phyloP scores from a whole-genome alignment of 306 rosid genomes.

The Gynostemma pentaphyllum region DNA sequence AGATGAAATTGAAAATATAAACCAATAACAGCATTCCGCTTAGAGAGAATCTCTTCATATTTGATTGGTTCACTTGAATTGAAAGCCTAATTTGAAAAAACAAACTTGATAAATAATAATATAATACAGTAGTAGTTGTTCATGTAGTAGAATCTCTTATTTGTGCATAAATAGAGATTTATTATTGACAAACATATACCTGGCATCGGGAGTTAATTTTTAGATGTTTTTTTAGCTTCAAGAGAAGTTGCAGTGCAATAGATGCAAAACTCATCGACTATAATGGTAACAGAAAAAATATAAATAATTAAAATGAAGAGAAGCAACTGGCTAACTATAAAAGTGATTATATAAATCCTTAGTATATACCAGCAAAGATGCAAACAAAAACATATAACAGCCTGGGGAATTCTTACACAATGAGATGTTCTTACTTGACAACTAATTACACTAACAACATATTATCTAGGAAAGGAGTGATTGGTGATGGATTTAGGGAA shows the following conservation, averaged over 20 bases:
- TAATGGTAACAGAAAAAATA: constrained; percentile 10
- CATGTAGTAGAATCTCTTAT: no score
- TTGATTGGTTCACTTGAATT: constrained; percentile 70
- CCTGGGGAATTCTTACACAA: no score
- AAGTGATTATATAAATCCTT: neutral
- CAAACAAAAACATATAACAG: neutral
- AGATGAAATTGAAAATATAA: no score
- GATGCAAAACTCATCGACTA: constrained; percentile 78
- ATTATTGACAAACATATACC: constrained; percentile 39
- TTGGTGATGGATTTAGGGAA: constrained; percentile 5
- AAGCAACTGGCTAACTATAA: neutral
- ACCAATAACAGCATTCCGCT: constrained; percentile 64
- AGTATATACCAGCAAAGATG: neutral
- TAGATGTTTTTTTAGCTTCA: constrained; percentile 88
- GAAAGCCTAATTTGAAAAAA: constrained; percentile 48
- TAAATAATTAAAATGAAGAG: neutral
- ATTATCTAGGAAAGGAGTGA: no score
- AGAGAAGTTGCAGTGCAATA: constrained; percentile 78
- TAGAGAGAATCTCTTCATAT: constrained; percentile 71
- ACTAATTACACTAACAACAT: no score
- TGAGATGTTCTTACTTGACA: no score
- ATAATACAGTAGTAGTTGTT: neutral
- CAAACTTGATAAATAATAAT: neutral
- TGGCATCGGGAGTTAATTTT: constrained; percentile 86
- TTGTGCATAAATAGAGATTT: neutral